These are phyloP conservation scores for Termitomyces sp. DNA, from an alignment of 768 basidiomycete genomes.

Conservation along the genomic window DNA sequence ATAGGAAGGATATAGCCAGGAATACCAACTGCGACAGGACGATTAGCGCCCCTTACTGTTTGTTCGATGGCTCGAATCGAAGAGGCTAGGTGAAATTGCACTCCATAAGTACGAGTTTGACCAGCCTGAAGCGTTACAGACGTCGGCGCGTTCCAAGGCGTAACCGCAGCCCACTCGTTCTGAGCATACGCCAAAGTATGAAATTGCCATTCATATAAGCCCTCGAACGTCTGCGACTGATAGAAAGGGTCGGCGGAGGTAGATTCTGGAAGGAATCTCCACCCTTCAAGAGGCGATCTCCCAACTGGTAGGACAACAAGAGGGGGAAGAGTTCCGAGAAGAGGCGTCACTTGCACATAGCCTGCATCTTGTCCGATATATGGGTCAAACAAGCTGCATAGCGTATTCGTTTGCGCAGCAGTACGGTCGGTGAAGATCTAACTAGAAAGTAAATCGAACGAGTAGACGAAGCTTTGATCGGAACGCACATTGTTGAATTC, in stretches of 20 bases:
- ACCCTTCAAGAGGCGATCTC: constrained; percentile 51
- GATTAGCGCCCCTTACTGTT: constrained; percentile 34
- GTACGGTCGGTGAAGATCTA: constrained; percentile 55
- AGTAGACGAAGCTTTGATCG: neutral
- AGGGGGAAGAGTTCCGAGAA: constrained; percentile 50
- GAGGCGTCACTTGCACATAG: constrained; percentile 48
- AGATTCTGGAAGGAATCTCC: constrained; percentile 52
- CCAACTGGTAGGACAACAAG: constrained; percentile 45
- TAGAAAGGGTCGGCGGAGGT: constrained; percentile 43
- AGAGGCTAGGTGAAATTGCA: constrained; percentile 46
- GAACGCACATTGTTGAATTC: constrained; percentile 52
- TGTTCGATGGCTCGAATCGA: constrained; percentile 48
- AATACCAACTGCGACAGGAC: constrained; percentile 48
- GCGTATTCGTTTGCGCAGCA: constrained; percentile 45
- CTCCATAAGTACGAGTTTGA: constrained; percentile 47
- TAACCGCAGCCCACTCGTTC: constrained; percentile 48
- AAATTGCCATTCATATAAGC: constrained; percentile 57
- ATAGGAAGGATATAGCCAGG: constrained; percentile 50
- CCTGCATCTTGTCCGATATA: constrained; percentile 55
- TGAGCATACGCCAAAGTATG: constrained; percentile 54
- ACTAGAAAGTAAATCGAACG: neutral
- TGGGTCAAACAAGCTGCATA: constrained; percentile 54
- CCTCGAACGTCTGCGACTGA: constrained; percentile 60
- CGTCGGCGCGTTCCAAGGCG: constrained; percentile 53
- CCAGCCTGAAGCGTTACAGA: constrained; percentile 43